Evolutionary conservation across 495 filamentous ascomycete species (phyloP).

Genomic region (Penicillium fimorum): DNA sequence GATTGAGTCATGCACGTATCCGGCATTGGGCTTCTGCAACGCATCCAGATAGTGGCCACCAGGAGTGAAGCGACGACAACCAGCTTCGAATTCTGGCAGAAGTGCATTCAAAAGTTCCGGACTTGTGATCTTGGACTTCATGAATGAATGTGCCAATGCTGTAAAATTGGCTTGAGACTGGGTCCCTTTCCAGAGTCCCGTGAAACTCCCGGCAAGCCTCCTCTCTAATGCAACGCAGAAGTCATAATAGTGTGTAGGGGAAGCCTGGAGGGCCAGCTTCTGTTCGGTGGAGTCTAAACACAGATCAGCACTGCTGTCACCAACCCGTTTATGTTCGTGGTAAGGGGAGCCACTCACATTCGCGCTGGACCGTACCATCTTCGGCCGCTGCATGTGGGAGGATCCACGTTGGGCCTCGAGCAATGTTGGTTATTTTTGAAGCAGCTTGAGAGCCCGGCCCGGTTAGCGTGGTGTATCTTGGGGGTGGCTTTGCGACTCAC

Average conservation of each 20-base stretch:
- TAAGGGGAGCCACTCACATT: background rate
- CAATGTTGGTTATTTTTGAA: conserved; percentile 11
- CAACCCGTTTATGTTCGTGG: background rate
- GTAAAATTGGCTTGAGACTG: conserved; percentile 6
- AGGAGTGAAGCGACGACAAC: conserved; percentile 20
- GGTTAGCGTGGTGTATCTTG: background rate
- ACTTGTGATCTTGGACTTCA: conserved; percentile 7
- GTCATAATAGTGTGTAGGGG: background rate
- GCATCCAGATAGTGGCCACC: conserved; percentile 19
- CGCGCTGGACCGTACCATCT: conserved; percentile 7
- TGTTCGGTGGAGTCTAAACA: conserved; percentile 1
- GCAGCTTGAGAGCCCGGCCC: background rate
- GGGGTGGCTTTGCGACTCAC: background rate
- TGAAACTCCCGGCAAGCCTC: conserved; percentile 1
- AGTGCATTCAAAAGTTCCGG: conserved; percentile 9
- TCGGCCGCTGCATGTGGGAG: conserved; percentile 12
- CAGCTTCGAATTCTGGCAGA: conserved; percentile 16
- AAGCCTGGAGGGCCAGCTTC: background rate
- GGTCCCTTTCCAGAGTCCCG: conserved; percentile 11
- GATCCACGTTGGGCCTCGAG: conserved; percentile 16
- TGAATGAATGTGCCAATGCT: conserved; percentile 4
- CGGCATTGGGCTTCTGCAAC: conserved; percentile 15
- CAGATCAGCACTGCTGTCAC: background rate
- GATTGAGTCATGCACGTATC: conserved; percentile 13
- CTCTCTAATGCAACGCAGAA: conserved; percentile 3